These are phyloP conservation scores for Ustilago bromivora DNA, from an alignment of 1,284 basidiomycete species.

Conservation along the genomic window DNA sequence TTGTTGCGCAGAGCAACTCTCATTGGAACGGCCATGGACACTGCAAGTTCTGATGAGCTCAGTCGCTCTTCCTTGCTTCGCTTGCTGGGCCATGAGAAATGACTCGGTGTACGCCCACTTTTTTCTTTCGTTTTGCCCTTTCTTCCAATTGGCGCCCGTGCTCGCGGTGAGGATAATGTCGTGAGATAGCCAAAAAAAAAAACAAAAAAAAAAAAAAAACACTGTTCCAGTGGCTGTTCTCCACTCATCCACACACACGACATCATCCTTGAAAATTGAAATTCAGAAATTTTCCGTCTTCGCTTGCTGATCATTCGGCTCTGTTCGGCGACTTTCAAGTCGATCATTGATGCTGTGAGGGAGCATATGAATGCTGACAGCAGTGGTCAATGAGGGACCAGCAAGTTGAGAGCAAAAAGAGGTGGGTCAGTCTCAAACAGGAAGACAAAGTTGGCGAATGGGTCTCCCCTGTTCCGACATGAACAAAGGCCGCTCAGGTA, in stretches of 20 bases:
- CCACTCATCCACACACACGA: conserved; percentile 20
- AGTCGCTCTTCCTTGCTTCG: neutral
- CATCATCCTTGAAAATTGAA: conserved; percentile 18
- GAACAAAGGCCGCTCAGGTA: no score
- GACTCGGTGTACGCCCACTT: conserved; percentile 4
- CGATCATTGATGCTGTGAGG: neutral
- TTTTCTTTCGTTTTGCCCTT: neutral
- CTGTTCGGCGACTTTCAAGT: conserved; percentile 18
- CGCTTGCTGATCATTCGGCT: neutral
- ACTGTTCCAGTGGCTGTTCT: conserved; percentile 29
- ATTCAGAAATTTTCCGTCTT: conserved; percentile 17
- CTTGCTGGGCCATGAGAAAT: conserved; percentile 11
- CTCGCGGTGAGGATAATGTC: conserved; percentile 24
- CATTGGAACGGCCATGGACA: conserved; percentile 17
- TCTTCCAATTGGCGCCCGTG: conserved; percentile 20
- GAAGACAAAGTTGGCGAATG: no score
- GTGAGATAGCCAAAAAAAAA: conserved; percentile 7
- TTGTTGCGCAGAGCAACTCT: neutral
- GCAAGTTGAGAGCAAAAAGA: neutral
- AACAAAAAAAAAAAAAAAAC: neutral
- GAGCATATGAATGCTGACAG: neutral
- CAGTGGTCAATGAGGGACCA: neutral
- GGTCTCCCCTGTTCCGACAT: no score
- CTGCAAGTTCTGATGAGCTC: conserved; percentile 17
- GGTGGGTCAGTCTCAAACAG: no score